Base-by-base conservation (phyloP, 306 rosid genomes). In the Cicer chorassanicum region DNA sequence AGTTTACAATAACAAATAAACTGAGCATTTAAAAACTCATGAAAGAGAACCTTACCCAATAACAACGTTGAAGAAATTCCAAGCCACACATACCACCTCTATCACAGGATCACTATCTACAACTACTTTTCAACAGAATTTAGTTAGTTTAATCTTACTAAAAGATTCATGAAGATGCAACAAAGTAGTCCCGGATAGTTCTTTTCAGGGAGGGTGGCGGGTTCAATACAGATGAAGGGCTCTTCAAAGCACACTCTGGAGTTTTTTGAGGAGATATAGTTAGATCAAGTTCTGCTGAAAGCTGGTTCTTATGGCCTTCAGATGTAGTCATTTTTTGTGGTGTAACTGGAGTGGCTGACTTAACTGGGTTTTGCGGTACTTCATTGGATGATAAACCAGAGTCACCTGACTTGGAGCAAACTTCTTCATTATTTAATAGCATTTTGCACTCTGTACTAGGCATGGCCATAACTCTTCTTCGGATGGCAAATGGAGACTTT, bases 211-310 rank as follows among this genome's bases (percentile, higher is more conserved):
- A 90, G 74, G 97, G 84, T 67, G 96, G 98, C 44, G 99, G 96
- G 76, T 82, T 89, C 86, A 95, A 84, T 70, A 92, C 98, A 74
- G 98, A 92, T 42, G 93, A 95, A 15, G 98, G 99, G 84, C 99
- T 92, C 79, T 86, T 85, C 68, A 56, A n/a, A 49, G 88, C 71
- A 15, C 97, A 82, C 78, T 92, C 93, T 6, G 98, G 96, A 38
- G 93, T 86, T 82, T 84, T 92, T 74, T 90, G 90, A 10, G 88
- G 83, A 14, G 72, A 48, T 65, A 56, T 83, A 21, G 64, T 71
- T 45, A 4, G 83, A 78, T 49, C 87, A 6, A 84, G 67, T 69
- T 77, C 81, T 24, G 79, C 60, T 44, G 70, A 74, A 34, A 80
- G 53, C 53, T 71, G 80, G 77, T 84, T 86, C 75, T 77, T 75